Percentiles rank a stretch among this genome's conserved stretches.
These are phyloP conservation scores for Daldinia eschscholtzii DNA, from an alignment of 2,329 filamentous ascomycete species.

Conservation along the genomic window DNA sequence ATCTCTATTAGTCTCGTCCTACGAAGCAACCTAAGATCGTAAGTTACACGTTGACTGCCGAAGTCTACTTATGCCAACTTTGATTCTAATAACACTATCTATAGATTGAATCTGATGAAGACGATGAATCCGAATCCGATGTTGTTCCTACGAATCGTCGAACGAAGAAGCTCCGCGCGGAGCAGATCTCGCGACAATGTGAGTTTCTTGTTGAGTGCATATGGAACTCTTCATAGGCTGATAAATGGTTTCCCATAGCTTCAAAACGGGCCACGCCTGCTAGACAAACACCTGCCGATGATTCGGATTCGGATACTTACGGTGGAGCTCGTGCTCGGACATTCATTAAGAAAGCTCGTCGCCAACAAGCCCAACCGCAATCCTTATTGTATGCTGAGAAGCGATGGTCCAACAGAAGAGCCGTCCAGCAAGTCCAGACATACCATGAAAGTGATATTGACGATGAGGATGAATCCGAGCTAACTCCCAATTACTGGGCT, in stretches of 20 bases:
- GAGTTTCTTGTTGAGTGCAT: conserved; percentile 52
- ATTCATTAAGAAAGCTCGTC: conserved; percentile 80
- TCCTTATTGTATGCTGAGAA: conserved; percentile 80
- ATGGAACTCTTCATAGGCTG: conserved; percentile 36
- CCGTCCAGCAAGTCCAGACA: conserved; percentile 74
- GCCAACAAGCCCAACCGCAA: conserved; percentile 73
- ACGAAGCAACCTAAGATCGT: conserved; percentile 70
- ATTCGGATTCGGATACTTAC: conserved; percentile 81
- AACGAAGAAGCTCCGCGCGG: conserved; percentile 76
- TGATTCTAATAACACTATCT: conserved; percentile 25
- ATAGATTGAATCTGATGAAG: conserved; percentile 61
- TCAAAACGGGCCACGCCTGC: conserved; percentile 72
- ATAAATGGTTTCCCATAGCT: conserved; percentile 55
- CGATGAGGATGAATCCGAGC: conserved; percentile 73
- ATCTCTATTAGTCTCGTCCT: conserved; percentile 63
- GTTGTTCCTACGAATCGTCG: conserved; percentile 69
- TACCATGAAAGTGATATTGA: conserved; percentile 78
- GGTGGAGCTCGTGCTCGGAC: conserved; percentile 79
- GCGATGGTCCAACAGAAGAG: conserved; percentile 89
- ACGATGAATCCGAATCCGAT: conserved; percentile 79
- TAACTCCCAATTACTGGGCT: conserved; percentile 77
- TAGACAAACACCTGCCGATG: conserved; percentile 66
- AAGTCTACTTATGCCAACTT: conserved; percentile 4
- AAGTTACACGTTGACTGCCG: conserved; percentile 49
- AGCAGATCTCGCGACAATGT: conserved; percentile 72